Evolutionary conservation across 2,329 filamentous ascomycete species (phyloP), one percentile per base, ranked within the genome.

Genomic region (Diplodia intermedia): DNA sequence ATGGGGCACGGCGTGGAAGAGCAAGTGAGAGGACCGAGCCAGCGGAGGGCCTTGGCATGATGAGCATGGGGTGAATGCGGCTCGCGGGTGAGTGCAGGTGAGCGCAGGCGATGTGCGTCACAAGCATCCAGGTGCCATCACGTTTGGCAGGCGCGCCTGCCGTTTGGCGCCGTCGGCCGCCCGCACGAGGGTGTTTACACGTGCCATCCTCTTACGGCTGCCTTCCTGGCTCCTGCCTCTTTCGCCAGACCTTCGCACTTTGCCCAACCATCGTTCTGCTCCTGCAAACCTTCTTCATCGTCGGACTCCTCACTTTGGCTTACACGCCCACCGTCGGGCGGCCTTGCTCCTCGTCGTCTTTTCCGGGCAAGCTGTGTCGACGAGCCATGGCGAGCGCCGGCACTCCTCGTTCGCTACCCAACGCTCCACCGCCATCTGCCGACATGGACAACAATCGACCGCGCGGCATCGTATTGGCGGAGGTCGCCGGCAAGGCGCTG

Each of bases 401-500:
- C 47, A n/a, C 56, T 40, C 26, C 66, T 47, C 11, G 9, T 33
- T n/a, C 56, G 2, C 20, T 29, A 11, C 20, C 56, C 20, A 31
- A 14, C 20, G n/a, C 23, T n/a, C 26, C n/a, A n/a, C 23, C 43
- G 9, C 26, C 11, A 18, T 20, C 53, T 4, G n/a, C 36, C 38
- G 15, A 23, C 20, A 56, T 40, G 54, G 54, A n/a, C 14, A n/a
- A 55, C 29, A 15, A 47, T 8, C 61, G 33, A 26, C 11, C 47
- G 5, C 4, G 53, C 50, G 12, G 18, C 43, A 54, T 40, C 49
- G 15, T 11, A 18, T 33, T 23, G 38, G 15, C 49, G 14, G 33
- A 65, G 26, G 49, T 29, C 15, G 43, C 57, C 26, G 49, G 52
- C 47, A 62, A 62, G 36, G 66, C 60, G 36, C 57, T 68, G 38